Evolutionary conservation across 345 rosid genomes (phyloP), one percentile per base, ranked within the genome.

Genomic region (Citrus sp.): DNA sequence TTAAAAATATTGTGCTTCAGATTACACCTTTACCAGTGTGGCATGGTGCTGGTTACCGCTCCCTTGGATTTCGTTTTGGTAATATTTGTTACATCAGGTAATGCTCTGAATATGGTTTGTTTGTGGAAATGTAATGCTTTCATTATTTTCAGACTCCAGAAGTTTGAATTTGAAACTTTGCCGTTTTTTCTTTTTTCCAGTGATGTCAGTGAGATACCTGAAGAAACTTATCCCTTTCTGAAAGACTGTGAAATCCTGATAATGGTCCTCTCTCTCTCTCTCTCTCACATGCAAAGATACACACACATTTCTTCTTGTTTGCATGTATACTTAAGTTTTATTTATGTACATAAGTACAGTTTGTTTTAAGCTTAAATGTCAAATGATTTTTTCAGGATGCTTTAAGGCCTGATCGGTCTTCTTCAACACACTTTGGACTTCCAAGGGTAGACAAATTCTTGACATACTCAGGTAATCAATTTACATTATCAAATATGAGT

Each of bases 41-140:
- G 97, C 98, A 95, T 85, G 98, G 98, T 49, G 84, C 66, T 77
- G 86, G 83, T 74, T 95, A 93, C 81, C 90, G 94, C 59, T 93
- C 95, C 34, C 98, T 95, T 82, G 98, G 98, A 74, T 95, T 93
- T 80, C 91, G 98, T 49, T 95, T 95, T 77, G 95, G 97, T 63
- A 86, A 89, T 59, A 76, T 92, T 79, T 95, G 98, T 79, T 95
- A 92, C 88, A 90, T 92, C 77, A 95, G 97, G 98, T 95, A 84
- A 77, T 67, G 30, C 73, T 65, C 59, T 14, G 32, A 37, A 35
- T 68, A 7, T 62, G 19, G 35, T n/a, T 18, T 70, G 4, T 65
- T 3, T 65, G 25, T 42, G 3, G 2, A 42, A 67, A 14, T 40
- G 19, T 56, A 25, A n/a, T 46, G 37, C 72, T 70, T 37, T 49